phyloP scores from a whole-genome alignment of 768 basidiomycete genomes.

The Cantharellus anzutake region DNA sequence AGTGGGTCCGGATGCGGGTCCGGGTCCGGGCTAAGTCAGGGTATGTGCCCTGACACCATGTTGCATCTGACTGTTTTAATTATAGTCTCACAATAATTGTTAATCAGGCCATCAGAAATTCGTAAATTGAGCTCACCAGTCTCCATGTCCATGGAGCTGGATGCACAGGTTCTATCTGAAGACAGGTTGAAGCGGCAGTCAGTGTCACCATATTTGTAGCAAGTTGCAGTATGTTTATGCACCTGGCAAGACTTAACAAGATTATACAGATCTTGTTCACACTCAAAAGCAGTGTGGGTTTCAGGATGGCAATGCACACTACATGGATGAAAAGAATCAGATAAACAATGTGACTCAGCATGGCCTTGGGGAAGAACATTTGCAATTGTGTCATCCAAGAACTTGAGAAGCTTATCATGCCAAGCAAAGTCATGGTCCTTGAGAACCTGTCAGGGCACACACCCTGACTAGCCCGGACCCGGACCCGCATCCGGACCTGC shows the following conservation, averaged over 20 bases:
- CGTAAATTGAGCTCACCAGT: slow-evolving; percentile 12
- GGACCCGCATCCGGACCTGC: no score
- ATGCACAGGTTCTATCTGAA: background rate
- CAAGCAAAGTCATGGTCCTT: background rate
- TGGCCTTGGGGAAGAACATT: no score
- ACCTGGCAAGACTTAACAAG: background rate
- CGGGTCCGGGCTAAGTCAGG: no score
- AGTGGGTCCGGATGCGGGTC: no score
- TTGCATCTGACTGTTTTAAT: slow-evolving; percentile 22
- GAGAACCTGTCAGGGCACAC: no score
- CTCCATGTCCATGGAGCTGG: slow-evolving; percentile 14
- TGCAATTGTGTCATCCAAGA: background rate
- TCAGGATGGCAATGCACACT: background rate
- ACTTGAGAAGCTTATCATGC: background rate
- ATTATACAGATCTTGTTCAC: background rate
- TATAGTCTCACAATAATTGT: slow-evolving; percentile 26
- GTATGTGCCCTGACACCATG: no score
- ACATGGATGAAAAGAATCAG: background rate
- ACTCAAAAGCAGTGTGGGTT: background rate
- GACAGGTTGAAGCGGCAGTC: slow-evolving; percentile 20
- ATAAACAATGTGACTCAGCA: no score
- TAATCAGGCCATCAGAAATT: slow-evolving; percentile 23
- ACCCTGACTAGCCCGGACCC: no score
- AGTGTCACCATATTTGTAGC: slow-evolving; percentile 25
- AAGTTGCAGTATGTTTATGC: slow-evolving; percentile 17